Evolutionary conservation across 148 eudicot genomes (phyloP), one percentile per base, ranked within the genome.

Genomic region (Cornus kousa): DNA sequence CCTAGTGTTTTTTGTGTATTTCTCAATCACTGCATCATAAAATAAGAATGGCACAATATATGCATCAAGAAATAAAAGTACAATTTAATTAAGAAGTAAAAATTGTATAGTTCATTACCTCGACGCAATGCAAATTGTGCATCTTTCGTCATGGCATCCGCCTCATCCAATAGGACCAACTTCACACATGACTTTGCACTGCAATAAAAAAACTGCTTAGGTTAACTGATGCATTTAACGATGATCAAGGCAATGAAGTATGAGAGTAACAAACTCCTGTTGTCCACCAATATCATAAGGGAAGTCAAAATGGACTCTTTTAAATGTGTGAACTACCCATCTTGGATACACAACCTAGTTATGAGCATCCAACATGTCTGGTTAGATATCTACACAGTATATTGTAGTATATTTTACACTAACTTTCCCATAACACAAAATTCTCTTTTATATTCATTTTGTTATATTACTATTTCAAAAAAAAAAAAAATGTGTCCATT

Each of bases 111-210:
- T 17, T 17, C 68, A 66, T 77, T 79, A 93, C 99, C 99, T 87
- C 98, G 91, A 80, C 99, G 98, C 24, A 96, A 85, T 73, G 99
- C 99, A 83, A 96, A 96, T 76, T 96, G 99, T 72, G 99, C 99
- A 94, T 96, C 99, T 88, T 96, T 96, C 62, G 99, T 96, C 99
- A 96, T 96, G 78, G 99, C 99, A 89, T 96, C 99, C 59, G 99
- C 91, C 82, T 96, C 99, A 86, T 96, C 99, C 89, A 96, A 83
- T 77, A 96, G 87, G 66, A 96, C 95, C 83, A 96, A 90, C 82
- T 96, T 96, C 65, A 96, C 99, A 68, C 90, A 82, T 37, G 90
- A 74, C 78, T 92, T 96, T 39, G 93, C 82, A 67, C 99, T 96
- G 85, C 77, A 79, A 37, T n/a, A 2, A 71, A 68, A 14, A 19